A percentile compares a stretch with the other conserved stretches of the same genome.
Evolutionary conservation across 2,329 filamentous ascomycete species (phyloP).

Genomic region (Cylindrodendrum hubeiense): DNA sequence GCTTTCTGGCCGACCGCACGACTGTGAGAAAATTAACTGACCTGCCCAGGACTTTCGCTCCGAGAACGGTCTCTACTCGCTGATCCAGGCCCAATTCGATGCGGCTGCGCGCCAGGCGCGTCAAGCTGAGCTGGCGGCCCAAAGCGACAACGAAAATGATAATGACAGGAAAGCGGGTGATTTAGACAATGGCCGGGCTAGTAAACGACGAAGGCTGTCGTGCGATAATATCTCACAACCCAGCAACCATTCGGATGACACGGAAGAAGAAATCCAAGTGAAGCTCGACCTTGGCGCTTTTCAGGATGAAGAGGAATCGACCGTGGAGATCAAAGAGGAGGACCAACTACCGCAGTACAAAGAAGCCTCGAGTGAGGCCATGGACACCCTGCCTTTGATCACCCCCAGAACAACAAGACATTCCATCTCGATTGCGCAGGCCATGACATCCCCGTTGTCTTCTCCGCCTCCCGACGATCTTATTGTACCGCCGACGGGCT

Average conservation of each 20-base stretch:
- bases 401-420: slow-evolving; percentile 36
- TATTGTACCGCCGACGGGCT: slow-evolving; percentile 41
- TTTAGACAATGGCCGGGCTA: slow-evolving; percentile 34
- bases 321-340: slow-evolving; percentile 29
- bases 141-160: slow-evolving; percentile 32
- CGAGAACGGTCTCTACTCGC: slow-evolving; percentile 77
- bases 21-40: slow-evolving; percentile 28
- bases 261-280: slow-evolving; percentile 42
- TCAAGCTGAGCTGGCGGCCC: slow-evolving; percentile 41
- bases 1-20: not conserved
- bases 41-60: slow-evolving; percentile 74
- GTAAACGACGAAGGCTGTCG: slow-evolving; percentile 52
- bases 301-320: slow-evolving; percentile 21
- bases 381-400: slow-evolving; percentile 26
- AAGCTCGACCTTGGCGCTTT: slow-evolving; percentile 32
- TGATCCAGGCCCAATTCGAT: slow-evolving; percentile 77
- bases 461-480: slow-evolving; percentile 52
- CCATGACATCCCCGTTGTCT: slow-evolving; percentile 52
- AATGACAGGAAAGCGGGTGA: slow-evolving; percentile 22
- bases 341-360: slow-evolving; percentile 13
- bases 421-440: slow-evolving; percentile 35
- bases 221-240: slow-evolving; percentile 33
- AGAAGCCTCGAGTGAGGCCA: not conserved
- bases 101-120: slow-evolving; percentile 57
- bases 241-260: slow-evolving; percentile 23